Base-by-base conservation (phyloP, 192 early-diverging fungal genomes). In the Backusella psychrophila region DNA sequence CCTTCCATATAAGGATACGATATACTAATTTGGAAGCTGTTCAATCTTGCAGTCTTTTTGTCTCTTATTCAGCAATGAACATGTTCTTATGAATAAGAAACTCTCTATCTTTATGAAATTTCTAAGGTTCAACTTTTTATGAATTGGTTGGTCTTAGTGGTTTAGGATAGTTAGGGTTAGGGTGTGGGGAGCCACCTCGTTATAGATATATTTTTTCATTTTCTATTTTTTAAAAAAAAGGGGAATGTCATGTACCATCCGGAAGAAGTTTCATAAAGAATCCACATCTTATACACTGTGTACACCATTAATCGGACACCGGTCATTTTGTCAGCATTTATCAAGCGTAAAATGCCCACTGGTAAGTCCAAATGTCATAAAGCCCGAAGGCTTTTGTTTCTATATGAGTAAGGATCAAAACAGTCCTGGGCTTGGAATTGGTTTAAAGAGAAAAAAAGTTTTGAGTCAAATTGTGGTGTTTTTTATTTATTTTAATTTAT, bases 321-420 rank as follows among this genome's bases (percentile, higher is more conserved):
- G 35, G 72, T 74, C 72, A 74, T 74, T 74, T 74, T 74, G 72
- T 59, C 38, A 56, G 34, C 59, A 74, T 66, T 74, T 74, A 74
- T 56, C 33, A 23, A 74, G 49, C 23, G 53, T 69, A 69, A 74
- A 74, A 74, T 74, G 41, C 53, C 72, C 72, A 74, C 72, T 74
- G 72, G 72, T 74, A 74, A 74, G 72, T 74, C 72, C 49, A 63
- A 74, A 38, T 74, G 72, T 41, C 11, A 39, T 39, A 39, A 33
- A 39, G 38, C 38, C n/a, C 33, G 42, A 35, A 21, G n/a, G 17
- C 15, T 74, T 63, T 15, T 17, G 36, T 74, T 74, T 74, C 72
- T 74, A 74, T 23, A 33, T 74, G 39, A 38, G 72, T 74, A 74
- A 74, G 26, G 72, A 74, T 11, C 70, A 72, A 26, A 21, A 33